Evolutionary conservation across 495 filamentous ascomycete genomes (phyloP).

Genomic region (Cercophora newfieldiana): DNA sequence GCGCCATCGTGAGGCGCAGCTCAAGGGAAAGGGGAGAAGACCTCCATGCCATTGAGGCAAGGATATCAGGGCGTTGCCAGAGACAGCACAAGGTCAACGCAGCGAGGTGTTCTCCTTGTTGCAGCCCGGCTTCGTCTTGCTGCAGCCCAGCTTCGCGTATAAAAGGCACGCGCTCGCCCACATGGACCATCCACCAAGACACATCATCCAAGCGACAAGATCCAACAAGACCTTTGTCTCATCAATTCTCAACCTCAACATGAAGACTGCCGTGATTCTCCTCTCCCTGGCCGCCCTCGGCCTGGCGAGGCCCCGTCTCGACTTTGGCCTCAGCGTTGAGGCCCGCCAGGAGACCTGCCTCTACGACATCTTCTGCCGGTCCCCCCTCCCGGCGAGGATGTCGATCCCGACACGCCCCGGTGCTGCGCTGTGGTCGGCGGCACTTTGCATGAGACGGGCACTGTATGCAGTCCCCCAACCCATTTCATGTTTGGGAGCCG

Average conservation of each 20-base stretch:
- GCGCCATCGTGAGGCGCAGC: slow-evolving; percentile 3
- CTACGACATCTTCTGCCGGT: slow-evolving; percentile 6
- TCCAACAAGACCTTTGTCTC: slow-evolving; percentile 9
- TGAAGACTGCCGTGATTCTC: slow-evolving; percentile 7
- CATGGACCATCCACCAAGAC: slow-evolving; percentile 4
- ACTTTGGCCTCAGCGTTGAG: slow-evolving; percentile 6
- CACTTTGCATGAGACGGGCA: slow-evolving; percentile 8
- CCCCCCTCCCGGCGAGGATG: slow-evolving; percentile 8
- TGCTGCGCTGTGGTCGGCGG: slow-evolving; percentile 8
- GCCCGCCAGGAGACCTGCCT: slow-evolving; percentile 5
- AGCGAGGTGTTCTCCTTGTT: slow-evolving; percentile 4
- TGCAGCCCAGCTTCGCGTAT: slow-evolving; percentile 6
- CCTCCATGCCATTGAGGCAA: slow-evolving; percentile 3
- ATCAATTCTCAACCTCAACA: slow-evolving; percentile 8
- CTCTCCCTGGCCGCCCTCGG: slow-evolving; percentile 6
- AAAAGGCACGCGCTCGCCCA: slow-evolving; percentile 8
- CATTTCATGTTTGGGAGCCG: slow-evolving; percentile 7
- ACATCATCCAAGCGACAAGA: slow-evolving; percentile 6
- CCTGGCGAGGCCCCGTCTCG: slow-evolving; percentile 4
- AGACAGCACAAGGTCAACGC: slow-evolving; percentile 7
- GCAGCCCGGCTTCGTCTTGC: slow-evolving; percentile 4
- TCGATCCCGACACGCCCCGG: slow-evolving; percentile 8
- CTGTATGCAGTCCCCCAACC: slow-evolving; percentile 8
- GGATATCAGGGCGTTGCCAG: slow-evolving; percentile 5
- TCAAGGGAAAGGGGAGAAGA: slow-evolving; percentile 8